Evolutionary conservation across 1,284 basidiomycete genomes (phyloP), one percentile per base, ranked within the genome.

Genomic region (Ustanciosporium gigantosporum): DNA sequence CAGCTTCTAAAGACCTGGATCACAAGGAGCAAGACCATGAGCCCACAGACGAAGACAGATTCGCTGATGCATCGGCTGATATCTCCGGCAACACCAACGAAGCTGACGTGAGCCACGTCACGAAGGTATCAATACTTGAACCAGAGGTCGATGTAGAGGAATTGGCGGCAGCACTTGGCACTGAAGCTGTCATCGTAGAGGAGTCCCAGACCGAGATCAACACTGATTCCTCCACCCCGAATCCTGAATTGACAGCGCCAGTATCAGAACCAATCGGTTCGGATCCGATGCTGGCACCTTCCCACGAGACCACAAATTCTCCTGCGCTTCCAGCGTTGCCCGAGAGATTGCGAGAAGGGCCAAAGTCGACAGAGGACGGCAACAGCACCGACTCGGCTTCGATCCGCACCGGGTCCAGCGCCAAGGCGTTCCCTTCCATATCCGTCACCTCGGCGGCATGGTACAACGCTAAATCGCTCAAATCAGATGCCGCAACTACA

Each of bases 361-460:
- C 21, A 9, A 23, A 17, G 21, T 5, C 21, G 6, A 21, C 9
- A 13, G 36, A 37, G 16, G 36, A 37, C 21, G 14, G 21, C 6
- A 21, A 17, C 21, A 37, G 36, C 21, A 17, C 44, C 1, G 59
- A 62, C 19, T 38, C 37, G 13, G 47, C 49, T 5, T 64, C 60
- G 20, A 46, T 57, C 19, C 19, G 36, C 2, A 64, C 53, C 1
- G 56, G 43, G 24, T 44, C 51, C 5, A 57, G 53, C 36, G 43
- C 53, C 17, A 66, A 66, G 56, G 53, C 64, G 7, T 66, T 66
- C 16, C 58, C 64, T 1, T 62, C 58, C n/a, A 61, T 66, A 37
- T 66, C 64, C 19, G 53, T 66, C 20, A 66, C 64, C 3, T 62
- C 64, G 7, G 64, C 64, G n/a, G 64, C 64, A 16, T 66, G 64